These are phyloP conservation scores for Oldenlandia corymbosa DNA, from an alignment of 257 asterid genomes.

Conservation along the genomic window DNA sequence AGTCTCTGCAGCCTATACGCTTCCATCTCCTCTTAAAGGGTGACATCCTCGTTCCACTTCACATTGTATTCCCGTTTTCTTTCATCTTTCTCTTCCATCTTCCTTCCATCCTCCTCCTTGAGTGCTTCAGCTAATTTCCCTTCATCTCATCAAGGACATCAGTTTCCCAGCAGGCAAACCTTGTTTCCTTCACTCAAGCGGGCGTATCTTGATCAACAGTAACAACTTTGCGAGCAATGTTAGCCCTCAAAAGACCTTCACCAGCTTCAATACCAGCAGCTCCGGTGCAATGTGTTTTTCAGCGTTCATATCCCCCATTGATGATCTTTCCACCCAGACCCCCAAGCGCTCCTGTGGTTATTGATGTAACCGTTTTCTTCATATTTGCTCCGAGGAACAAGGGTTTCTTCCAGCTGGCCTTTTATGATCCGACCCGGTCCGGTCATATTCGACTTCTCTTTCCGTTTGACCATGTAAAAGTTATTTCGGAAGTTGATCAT, in stretches of 20 bases:
- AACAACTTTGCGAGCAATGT: conserved; percentile 84
- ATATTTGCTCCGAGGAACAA: conserved; percentile 83
- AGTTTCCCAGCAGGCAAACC: conserved; percentile 81
- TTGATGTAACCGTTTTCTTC: conserved; percentile 75
- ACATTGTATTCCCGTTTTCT: conserved; percentile 85
- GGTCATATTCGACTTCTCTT: conserved; percentile 82
- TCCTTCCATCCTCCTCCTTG: conserved; percentile 80
- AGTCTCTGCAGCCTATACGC: conserved; percentile 75
- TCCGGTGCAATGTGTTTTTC: conserved; percentile 91
- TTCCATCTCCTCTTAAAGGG: conserved; percentile 75
- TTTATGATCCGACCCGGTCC: conserved; percentile 90
- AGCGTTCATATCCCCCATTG: conserved; percentile 97
- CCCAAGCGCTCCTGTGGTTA: conserved; percentile 86
- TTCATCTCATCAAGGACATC: conserved; percentile 87
- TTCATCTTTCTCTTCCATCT: conserved; percentile 77
- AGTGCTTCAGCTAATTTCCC: conserved; percentile 61
- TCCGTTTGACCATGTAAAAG: conserved; percentile 91
- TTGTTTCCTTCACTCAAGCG: conserved; percentile 54
- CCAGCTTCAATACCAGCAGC: conserved; percentile 94
- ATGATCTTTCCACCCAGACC: conserved; percentile 96
- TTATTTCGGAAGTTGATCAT: conserved; percentile 77
- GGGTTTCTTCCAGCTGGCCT: conserved; percentile 82
- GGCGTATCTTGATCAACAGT: conserved; percentile 66
- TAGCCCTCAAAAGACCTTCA: conserved; percentile 81
- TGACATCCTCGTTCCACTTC: conserved; percentile 92